These are phyloP conservation scores for Diaporthe ilicicola DNA, from an alignment of 2,329 filamentous ascomycete genomes.

Conservation along the genomic window DNA sequence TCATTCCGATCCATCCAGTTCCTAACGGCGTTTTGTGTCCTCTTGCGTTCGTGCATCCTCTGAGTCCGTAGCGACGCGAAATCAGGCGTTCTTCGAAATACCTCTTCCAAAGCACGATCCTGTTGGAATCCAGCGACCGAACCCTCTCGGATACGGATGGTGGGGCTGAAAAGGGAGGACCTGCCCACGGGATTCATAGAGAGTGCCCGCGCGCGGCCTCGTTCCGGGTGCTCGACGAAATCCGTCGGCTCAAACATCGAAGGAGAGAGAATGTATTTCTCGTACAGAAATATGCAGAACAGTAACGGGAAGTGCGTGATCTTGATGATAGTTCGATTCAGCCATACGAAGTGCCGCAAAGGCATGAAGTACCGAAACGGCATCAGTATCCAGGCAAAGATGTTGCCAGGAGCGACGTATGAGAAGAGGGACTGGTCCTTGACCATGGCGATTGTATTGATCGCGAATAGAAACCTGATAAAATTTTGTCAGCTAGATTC, in stretches of 20 bases:
- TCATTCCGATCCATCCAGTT: constrained; percentile 87
- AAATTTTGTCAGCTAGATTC: neutral
- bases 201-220: constrained; percentile 57
- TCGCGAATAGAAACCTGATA: constrained; percentile 82
- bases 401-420: constrained; percentile 90
- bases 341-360: constrained; percentile 80
- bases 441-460: constrained; percentile 97
- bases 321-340: constrained; percentile 94
- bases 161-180: constrained; percentile 77
- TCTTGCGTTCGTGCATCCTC: constrained; percentile 70
- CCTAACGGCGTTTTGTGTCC: constrained; percentile 83
- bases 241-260: constrained; percentile 85
- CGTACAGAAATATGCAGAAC: constrained; percentile 87
- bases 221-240: constrained; percentile 76
- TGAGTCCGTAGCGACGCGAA: constrained; percentile 67
- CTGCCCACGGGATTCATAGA: constrained; percentile 67
- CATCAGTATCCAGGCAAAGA: constrained; percentile 88
- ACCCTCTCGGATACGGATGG: constrained; percentile 78
- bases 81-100: constrained; percentile 80
- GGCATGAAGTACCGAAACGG: constrained; percentile 84
- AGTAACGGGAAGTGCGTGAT: constrained; percentile 87
- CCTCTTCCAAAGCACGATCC: constrained; percentile 88
- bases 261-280: constrained; percentile 79
- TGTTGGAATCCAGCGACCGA: constrained; percentile 91
- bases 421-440: constrained; percentile 98